These are phyloP conservation scores for Russula emetica DNA, from an alignment of 768 basidiomycete genomes.

Conservation along the genomic window DNA sequence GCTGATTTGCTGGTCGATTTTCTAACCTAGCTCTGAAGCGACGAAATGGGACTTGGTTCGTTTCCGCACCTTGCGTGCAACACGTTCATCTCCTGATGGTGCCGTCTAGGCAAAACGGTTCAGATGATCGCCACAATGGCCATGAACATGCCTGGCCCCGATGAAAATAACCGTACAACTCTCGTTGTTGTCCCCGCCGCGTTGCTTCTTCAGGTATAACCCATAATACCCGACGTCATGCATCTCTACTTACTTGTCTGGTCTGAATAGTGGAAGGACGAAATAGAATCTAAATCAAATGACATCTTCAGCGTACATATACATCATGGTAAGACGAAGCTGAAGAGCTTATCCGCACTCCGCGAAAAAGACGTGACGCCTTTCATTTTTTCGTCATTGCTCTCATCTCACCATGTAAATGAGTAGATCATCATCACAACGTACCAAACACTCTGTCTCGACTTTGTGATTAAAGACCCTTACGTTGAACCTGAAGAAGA, in stretches of 20 bases:
- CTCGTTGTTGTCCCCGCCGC: constrained; percentile 76
- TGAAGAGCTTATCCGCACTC: constrained; percentile 50
- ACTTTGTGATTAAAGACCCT: constrained; percentile 49
- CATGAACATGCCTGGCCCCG: constrained; percentile 50
- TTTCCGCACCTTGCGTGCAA: constrained; percentile 3
- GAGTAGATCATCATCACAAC: constrained; percentile 68
- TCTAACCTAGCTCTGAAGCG: constrained; percentile 35
- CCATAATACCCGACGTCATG: neutral
- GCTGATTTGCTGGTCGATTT: neutral
- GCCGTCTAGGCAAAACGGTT: constrained; percentile 55
- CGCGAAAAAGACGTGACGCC: constrained; percentile 48
- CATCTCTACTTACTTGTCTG: neutral
- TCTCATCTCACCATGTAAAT: neutral
- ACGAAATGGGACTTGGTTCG: constrained; percentile 62
- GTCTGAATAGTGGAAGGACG: constrained; percentile 59
- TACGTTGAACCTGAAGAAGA: constrained; percentile 47
- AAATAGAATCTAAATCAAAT: constrained; percentile 65
- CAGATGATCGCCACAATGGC: constrained; percentile 80
- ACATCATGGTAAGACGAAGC: constrained; percentile 68
- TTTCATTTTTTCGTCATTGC: neutral
- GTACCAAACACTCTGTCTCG: constrained; percentile 63
- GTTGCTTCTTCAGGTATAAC: constrained; percentile 58
- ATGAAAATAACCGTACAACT: constrained; percentile 51
- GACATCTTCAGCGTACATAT: constrained; percentile 58
- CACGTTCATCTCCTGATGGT: constrained; percentile 1